Percentiles rank a stretch among this genome's conserved stretches.
phyloP scores from a whole-genome alignment of 352 stramenopile species.

The Sclerospora graminicola region DNA sequence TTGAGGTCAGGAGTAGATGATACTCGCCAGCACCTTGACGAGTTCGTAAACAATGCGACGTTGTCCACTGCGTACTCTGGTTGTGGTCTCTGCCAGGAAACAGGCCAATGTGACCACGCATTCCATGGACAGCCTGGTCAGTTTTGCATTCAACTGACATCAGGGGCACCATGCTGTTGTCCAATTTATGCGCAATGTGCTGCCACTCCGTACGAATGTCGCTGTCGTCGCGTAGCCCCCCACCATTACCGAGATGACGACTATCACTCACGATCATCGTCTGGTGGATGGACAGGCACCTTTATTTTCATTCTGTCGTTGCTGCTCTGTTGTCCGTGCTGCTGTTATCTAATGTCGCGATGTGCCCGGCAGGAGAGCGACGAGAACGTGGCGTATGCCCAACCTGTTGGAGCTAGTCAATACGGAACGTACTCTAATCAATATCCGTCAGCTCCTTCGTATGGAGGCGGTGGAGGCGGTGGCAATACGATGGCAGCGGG shows the following conservation, averaged over 20 bases:
- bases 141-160: slow-evolving; percentile 51
- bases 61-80: slow-evolving; percentile 41
- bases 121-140: slow-evolving; percentile 48
- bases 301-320: slow-evolving; percentile 34
- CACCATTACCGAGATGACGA: slow-evolving; percentile 13
- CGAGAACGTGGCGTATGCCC: slow-evolving; percentile 24
- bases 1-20: slow-evolving; percentile 1
- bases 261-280: slow-evolving; percentile 25
- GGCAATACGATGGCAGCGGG: slow-evolving; percentile 24
- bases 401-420: slow-evolving; percentile 22
- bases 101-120: slow-evolving; percentile 46
- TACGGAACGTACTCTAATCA: slow-evolving; percentile 33
- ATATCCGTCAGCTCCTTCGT: slow-evolving; percentile 38
- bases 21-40: slow-evolving; percentile 8
- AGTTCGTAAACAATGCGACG: slow-evolving; percentile 23
- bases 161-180: slow-evolving; percentile 51
- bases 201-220: slow-evolving; percentile 45
- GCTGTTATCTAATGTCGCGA: slow-evolving; percentile 29
- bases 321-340: slow-evolving; percentile 44
- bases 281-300: slow-evolving; percentile 17
- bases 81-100: slow-evolving; percentile 51
- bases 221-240: slow-evolving; percentile 25
- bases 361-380: slow-evolving; percentile 19
- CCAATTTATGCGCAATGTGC: slow-evolving; percentile 45
- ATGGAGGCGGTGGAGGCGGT: slow-evolving; percentile 8